Evolutionary conservation across 139 green algal species (phyloP).

Genomic region (Picochlorum sp.): DNA sequence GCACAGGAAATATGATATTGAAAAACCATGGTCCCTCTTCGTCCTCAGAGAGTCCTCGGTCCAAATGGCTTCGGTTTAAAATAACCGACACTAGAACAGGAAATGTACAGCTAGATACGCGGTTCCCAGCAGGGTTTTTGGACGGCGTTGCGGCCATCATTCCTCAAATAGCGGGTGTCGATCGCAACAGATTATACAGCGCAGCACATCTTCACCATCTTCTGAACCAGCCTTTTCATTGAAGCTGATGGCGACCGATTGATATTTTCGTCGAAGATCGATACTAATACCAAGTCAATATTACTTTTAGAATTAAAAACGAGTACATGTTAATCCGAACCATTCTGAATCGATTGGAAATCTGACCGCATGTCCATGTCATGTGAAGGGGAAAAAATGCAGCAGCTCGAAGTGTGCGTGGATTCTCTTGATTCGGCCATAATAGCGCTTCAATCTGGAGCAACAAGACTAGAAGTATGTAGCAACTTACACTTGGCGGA

Average conservation of each 20-base stretch:
- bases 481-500: constrained; percentile 7
- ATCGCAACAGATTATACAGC: constrained; percentile 32
- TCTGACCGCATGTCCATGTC: too few relatives aligned
- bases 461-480: constrained; percentile 23
- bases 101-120: constrained; percentile 18
- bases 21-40: neutral
- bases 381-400: too few relatives aligned
- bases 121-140: constrained; percentile 20
- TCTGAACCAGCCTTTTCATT: constrained; percentile 11
- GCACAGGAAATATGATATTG: too few relatives aligned
- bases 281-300: neutral
- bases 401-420: constrained; percentile 22
- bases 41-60: neutral
- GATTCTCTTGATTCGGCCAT: constrained; percentile 15
- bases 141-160: constrained; percentile 13
- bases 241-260: constrained; percentile 14
- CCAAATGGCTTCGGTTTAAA: constrained; percentile 11
- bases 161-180: constrained; percentile 23
- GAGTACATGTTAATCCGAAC: too few relatives aligned
- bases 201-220: neutral
- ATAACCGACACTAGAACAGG: constrained; percentile 6
- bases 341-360: too few relatives aligned
- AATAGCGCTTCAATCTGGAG: constrained; percentile 4
- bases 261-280: constrained; percentile 19
- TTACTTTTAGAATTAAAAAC: too few relatives aligned